A percentile compares a stretch with the other conserved stretches of the same genome.
phyloP scores from a whole-genome alignment of 192 early-diverging fungal genomes.

The Funneliformis geosporum region DNA sequence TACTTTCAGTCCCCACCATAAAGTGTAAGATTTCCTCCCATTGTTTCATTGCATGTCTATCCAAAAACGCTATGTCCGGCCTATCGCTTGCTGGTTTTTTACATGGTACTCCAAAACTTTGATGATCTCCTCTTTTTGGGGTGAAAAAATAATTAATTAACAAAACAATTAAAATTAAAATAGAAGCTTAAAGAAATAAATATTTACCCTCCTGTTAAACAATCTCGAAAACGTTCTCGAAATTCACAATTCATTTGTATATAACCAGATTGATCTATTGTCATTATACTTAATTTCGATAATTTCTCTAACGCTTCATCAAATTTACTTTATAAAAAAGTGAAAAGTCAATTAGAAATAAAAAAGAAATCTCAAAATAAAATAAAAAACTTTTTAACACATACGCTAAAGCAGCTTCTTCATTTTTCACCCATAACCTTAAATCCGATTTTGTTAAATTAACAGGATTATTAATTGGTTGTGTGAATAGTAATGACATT shows the following conservation, averaged over 20 bases:
- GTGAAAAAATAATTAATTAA: background rate
- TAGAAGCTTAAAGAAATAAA: background rate
- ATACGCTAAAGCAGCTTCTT: conserved; percentile 33
- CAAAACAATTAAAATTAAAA: background rate
- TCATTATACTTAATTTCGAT: conserved; percentile 69
- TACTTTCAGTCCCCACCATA: conserved; percentile 83
- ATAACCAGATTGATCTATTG: conserved; percentile 48
- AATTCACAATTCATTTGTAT: conserved; percentile 69
- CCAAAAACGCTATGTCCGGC: conserved; percentile 73
- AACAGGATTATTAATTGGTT: conserved; percentile 29
- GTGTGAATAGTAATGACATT: conserved; percentile 83
- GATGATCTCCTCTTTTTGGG: conserved; percentile 69
- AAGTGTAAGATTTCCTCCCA: conserved; percentile 96
- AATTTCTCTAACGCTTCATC: conserved; percentile 69
- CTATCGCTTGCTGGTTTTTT: conserved; percentile 59
- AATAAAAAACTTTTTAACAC: background rate
- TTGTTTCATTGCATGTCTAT: conserved; percentile 73
- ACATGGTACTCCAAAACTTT: conserved; percentile 82
- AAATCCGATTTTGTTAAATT: conserved; percentile 66
- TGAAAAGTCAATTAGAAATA: background rate
- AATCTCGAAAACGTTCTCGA: conserved; percentile 66
- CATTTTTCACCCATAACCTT: conserved; percentile 59
- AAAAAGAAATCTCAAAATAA: background rate
- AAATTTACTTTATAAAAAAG: conserved; percentile 48
- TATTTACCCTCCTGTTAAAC: conserved; percentile 69